Percentiles rank a stretch among this genome's conserved stretches.
Conservation (phyloP, 2,329 filamentous ascomycete species). For the Fusarium avenaceum region DNA sequence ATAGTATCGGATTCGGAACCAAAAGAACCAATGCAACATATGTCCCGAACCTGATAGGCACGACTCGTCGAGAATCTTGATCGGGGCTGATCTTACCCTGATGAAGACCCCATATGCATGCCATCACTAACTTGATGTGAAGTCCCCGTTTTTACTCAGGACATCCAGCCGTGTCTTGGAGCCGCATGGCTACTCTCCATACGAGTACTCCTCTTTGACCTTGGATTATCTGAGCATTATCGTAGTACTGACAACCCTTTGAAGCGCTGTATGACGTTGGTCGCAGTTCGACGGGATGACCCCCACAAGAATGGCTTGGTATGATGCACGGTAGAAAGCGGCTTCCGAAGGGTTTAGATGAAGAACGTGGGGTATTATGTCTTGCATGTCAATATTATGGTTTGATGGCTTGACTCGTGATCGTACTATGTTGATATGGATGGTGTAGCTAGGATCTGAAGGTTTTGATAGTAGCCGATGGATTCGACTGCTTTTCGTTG, state of each 20-base stretch:
- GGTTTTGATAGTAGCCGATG: background rate
- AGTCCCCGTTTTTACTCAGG: background rate
- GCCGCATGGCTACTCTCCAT: slow-evolving; percentile 6
- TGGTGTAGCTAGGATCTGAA: slow-evolving; percentile 7
- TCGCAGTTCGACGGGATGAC: slow-evolving; percentile 12
- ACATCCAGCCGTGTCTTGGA: slow-evolving; percentile 6
- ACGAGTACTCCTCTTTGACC: background rate
- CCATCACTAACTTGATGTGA: slow-evolving; percentile 7
- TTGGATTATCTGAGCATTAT: slow-evolving; percentile 1
- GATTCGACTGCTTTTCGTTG: background rate
- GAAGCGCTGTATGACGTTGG: slow-evolving; percentile 23
- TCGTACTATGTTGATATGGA: slow-evolving; percentile 14
- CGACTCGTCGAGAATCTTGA: background rate
- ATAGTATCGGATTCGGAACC: background rate
- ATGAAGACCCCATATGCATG: slow-evolving; percentile 13
- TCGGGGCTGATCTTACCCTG: background rate
- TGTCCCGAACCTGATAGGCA: background rate
- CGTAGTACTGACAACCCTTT: background rate
- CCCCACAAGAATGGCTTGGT: slow-evolving; percentile 28
- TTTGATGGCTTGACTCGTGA: slow-evolving; percentile 13
- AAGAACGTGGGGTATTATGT: slow-evolving; percentile 31
- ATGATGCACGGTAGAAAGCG: slow-evolving; percentile 22
- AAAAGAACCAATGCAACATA: slow-evolving; percentile 5
- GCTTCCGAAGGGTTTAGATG: slow-evolving; percentile 15
- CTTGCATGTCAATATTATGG: slow-evolving; percentile 30